Evolutionary conservation across 1,139 yeast genomes (phyloP).

Genomic region (Spathaspora sp.): DNA sequence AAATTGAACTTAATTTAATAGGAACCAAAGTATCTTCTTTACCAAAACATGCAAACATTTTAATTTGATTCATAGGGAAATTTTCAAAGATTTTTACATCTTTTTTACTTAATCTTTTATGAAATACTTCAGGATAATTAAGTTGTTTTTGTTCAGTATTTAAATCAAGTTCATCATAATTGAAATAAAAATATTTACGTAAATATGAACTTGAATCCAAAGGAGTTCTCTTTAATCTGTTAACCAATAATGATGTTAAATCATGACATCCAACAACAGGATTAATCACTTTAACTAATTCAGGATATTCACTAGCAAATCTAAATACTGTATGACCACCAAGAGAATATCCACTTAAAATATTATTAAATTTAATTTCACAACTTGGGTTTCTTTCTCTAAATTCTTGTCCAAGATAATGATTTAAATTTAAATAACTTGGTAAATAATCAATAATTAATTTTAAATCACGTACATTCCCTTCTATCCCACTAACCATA

Average conservation of each 20-base stretch:
- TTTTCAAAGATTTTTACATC: conserved; percentile 36
- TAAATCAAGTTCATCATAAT: conserved; percentile 37
- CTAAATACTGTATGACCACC: conserved; percentile 63
- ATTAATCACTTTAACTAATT: conserved; percentile 35
- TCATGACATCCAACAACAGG: conserved; percentile 52
- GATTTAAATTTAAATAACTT: conserved; percentile 36
- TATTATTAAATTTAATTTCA: conserved; percentile 28
- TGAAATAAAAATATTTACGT: conserved; percentile 32
- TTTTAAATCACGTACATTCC: conserved; percentile 49
- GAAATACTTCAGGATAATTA: conserved; percentile 38
- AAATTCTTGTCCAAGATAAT: conserved; percentile 23
- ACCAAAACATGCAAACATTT: conserved; percentile 40
- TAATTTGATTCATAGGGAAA: conserved; percentile 33
- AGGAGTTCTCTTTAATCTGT: conserved; percentile 27
- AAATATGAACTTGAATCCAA: conserved; percentile 19
- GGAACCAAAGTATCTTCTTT: conserved; percentile 40
- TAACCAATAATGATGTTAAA: conserved; percentile 41
- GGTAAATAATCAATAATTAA: conserved; percentile 51
- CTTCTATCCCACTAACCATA: conserved; percentile 52
- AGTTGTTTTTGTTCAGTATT: conserved; percentile 22
- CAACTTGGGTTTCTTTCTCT: conserved; percentile 17
- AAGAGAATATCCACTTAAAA: conserved; percentile 55
- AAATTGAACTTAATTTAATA: conserved; percentile 28
- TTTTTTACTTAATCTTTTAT: conserved; percentile 27
- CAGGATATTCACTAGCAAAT: conserved; percentile 41